Conservation (phyloP, 768 basidiomycete species). For the Suillus cothurnatus region DNA sequence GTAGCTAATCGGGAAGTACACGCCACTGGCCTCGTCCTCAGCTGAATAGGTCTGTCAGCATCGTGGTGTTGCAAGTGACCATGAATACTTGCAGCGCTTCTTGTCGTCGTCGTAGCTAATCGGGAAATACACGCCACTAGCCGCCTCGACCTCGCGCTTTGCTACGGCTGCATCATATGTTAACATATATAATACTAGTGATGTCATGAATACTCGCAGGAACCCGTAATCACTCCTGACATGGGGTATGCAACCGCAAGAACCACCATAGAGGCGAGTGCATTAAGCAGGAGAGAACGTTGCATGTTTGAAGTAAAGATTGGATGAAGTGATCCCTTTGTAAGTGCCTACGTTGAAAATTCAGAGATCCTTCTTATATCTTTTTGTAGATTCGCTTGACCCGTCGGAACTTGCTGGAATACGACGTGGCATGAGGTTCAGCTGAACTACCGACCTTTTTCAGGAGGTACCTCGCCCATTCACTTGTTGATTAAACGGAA, state of each 20-base stretch:
- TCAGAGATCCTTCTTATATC: not conserved
- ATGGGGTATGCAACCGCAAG: not conserved
- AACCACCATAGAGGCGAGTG: not conserved
- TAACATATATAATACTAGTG: not conserved
- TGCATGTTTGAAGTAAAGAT: not conserved
- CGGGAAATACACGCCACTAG: not conserved
- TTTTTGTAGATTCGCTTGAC: not conserved
- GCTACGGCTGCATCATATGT: not conserved
- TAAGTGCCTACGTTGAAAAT: not conserved
- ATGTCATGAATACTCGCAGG: not conserved
- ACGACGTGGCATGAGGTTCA: not conserved
- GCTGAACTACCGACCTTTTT: not conserved
- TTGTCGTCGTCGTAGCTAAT: not conserved
- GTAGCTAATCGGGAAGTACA: too few species aligned
- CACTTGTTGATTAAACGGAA: not conserved
- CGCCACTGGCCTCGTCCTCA: too few species aligned
- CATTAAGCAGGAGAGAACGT: not conserved
- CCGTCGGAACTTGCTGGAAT: not conserved
- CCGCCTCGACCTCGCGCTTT: not conserved
- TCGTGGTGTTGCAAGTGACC: not conserved
- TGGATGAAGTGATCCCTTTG: not conserved
- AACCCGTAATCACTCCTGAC: not conserved
- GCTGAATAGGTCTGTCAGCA: not conserved
- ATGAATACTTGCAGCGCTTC: not conserved
- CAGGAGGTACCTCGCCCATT: not conserved